Base-by-base conservation (phyloP, 345 rosid genomes). In the Lepidium africanum region DNA sequence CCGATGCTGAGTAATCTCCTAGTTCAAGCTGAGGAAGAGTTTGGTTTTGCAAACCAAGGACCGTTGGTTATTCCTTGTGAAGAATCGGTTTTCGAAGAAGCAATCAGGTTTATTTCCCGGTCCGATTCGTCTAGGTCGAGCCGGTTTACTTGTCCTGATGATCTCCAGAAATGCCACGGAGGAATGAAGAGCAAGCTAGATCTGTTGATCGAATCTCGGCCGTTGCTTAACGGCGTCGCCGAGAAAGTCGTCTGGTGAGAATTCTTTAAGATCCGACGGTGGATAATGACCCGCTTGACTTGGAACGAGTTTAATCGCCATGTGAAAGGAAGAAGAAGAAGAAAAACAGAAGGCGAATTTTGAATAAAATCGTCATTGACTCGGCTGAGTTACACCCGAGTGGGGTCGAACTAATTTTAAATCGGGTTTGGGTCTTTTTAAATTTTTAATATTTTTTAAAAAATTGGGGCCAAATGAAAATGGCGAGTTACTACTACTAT, bases 11-110 rank as follows among this genome's bases (percentile, higher is more conserved):
- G 78, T 59, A 85, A 84, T 49, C 87, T 94, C 6, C 81, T 94
- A 0, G 63, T 70, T 30, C 84, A 85, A 66, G 90, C 97, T 1
- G 99, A 89, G 75, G 96, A 91, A 71, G 93, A 91, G 91, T 89
- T 68, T 78, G 99, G 97, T 8, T 89, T 89, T 82, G 42, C 37
- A 30, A 83, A 83, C 84, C 85, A 83, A 15, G 99, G 99, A 6
- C 99, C 96, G 4, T 63, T 94, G 59, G 74, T 85, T 52, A 85
- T 94, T 53, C 99, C 99, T 9, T 94, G 99, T 59, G 99, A 91
- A 41, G 97, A 91, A 71, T 76, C 83, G 21, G 77, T 85, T 37
- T 94, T 94, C 75, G 96, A 94, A 70, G 96, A 91, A 60, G 86
- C 76, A 5, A 63, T 94, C 70, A 83, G 80, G 68, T 84, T 73